A percentile compares a stretch with the other conserved stretches of the same genome.
These are phyloP conservation scores for Rhizopogon vesiculosus DNA, from an alignment of 768 basidiomycete species.

Conservation along the genomic window DNA sequence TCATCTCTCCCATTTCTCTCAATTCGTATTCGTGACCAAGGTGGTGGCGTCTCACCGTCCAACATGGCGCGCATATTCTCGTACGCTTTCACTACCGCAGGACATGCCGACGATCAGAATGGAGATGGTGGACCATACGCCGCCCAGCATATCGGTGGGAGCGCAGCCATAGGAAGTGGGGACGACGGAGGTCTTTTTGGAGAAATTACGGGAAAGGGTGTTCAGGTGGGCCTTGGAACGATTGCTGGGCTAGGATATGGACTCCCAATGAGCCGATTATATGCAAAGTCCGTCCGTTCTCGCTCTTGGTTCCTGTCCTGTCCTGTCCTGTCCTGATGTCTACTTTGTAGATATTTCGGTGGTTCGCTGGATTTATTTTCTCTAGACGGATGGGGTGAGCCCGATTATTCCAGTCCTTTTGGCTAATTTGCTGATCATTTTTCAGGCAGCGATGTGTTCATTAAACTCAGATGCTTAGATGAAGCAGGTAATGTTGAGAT, in stretches of 20 bases:
- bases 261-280: slow-evolving; percentile 73
- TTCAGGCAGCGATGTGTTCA: slow-evolving; percentile 47
- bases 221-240: slow-evolving; percentile 82
- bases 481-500: slow-evolving; percentile 49
- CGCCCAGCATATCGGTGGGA: slow-evolving; percentile 72
- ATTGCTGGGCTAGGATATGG: slow-evolving; percentile 90
- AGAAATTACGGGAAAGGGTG: slow-evolving; percentile 72
- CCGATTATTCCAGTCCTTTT: background rate
- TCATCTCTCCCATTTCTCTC: slow-evolving; percentile 51
- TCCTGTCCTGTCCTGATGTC: slow-evolving; percentile 2
- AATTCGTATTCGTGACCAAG: slow-evolving; percentile 79
- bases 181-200: slow-evolving; percentile 59
- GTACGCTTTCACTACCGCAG: slow-evolving; percentile 88
- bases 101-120: slow-evolving; percentile 38
- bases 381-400: slow-evolving; percentile 78
- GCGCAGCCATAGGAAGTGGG: slow-evolving; percentile 52
- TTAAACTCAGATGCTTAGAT: slow-evolving; percentile 48
- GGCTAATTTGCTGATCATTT: background rate
- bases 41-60: slow-evolving; percentile 73
- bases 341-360: slow-evolving; percentile 65
- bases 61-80: slow-evolving; percentile 83
- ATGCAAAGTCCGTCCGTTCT: slow-evolving; percentile 45
- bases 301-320: no score
- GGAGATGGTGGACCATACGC: slow-evolving; percentile 65
- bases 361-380: slow-evolving; percentile 79